Percentiles rank a stretch among this genome's conserved stretches.
These are phyloP conservation scores for Nevesoporus exiguus DNA, from an alignment of 768 basidiomycete genomes.

Conservation along the genomic window DNA sequence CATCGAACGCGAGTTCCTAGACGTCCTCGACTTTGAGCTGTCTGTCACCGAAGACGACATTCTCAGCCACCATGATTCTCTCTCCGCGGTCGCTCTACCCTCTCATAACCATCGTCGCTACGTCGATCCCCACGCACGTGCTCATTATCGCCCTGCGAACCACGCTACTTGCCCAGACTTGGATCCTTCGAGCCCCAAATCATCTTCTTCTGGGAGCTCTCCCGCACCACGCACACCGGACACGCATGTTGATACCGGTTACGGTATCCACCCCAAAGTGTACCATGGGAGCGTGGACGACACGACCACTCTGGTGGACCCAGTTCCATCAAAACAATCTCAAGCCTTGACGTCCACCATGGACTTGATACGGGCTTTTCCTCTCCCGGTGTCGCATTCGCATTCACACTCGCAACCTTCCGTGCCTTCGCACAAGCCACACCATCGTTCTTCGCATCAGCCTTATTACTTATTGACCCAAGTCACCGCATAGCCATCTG, in stretches of 20 bases:
- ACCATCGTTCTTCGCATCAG: constrained; percentile 26
- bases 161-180: constrained; percentile 39
- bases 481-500: constrained; percentile 20
- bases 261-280: constrained; percentile 22
- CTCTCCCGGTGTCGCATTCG: constrained; percentile 39
- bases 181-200: constrained; percentile 40
- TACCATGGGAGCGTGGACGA: constrained; percentile 28
- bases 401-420: constrained; percentile 19
- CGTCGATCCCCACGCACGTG: constrained; percentile 21
- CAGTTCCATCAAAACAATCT: constrained; percentile 23
- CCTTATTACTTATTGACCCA: constrained; percentile 19
- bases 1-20: constrained; percentile 79
- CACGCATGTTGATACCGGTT: constrained; percentile 18
- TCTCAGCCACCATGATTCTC: constrained; percentile 41
- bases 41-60: constrained; percentile 61
- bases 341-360: constrained; percentile 31
- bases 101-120: constrained; percentile 27
- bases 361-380: constrained; percentile 48
- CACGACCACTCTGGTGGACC: constrained; percentile 26
- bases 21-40: constrained; percentile 75
- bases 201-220: constrained; percentile 35
- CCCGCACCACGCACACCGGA: constrained; percentile 33
- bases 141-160: constrained; percentile 17
- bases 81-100: constrained; percentile 30
- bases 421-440: constrained; percentile 24